phyloP scores from a whole-genome alignment of 208 protist species.

The Trypanosoma caninum region DNA sequence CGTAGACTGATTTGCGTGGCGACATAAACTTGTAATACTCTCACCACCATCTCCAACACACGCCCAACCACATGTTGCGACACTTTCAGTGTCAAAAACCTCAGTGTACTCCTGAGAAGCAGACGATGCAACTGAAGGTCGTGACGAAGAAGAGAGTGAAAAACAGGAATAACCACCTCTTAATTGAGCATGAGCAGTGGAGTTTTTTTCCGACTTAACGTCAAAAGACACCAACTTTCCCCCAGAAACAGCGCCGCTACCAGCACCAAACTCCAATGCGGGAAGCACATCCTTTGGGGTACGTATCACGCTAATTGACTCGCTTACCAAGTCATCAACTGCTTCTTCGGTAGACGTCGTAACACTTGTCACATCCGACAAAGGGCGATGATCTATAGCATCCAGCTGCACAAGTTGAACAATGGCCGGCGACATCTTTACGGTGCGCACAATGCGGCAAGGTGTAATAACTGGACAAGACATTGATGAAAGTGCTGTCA shows the following conservation, averaged over 20 bases:
- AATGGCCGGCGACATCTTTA: constrained; percentile 34
- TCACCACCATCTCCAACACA: constrained; percentile 25
- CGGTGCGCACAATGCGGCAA: constrained; percentile 55
- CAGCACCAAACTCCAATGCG: not conserved
- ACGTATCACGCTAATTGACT: constrained; percentile 34
- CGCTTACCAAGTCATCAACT: constrained; percentile 54
- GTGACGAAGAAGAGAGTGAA: not conserved
- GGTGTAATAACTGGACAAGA: constrained; percentile 23
- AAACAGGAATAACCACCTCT: constrained; percentile 2
- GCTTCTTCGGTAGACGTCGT: constrained; percentile 53
- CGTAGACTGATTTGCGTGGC: no score
- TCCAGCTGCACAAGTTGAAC: constrained; percentile 71
- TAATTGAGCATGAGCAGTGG: no score
- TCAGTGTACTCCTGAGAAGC: constrained; percentile 17
- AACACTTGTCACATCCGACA: constrained; percentile 25
- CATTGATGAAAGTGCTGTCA: not conserved
- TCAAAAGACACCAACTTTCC: no score
- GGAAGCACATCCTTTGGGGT: not conserved
- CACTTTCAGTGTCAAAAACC: constrained; percentile 39
- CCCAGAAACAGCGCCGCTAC: no score
- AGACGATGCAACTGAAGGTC: constrained; percentile 28
- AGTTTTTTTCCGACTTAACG: no score
- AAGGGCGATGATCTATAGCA: constrained; percentile 17
- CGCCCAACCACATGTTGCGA: constrained; percentile 71
- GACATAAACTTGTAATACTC: no score